Percentiles rank a stretch among this genome's conserved stretches.
phyloP scores from a whole-genome alignment of 2,329 filamentous ascomycete genomes.

The Metarhizium guizhouense region DNA sequence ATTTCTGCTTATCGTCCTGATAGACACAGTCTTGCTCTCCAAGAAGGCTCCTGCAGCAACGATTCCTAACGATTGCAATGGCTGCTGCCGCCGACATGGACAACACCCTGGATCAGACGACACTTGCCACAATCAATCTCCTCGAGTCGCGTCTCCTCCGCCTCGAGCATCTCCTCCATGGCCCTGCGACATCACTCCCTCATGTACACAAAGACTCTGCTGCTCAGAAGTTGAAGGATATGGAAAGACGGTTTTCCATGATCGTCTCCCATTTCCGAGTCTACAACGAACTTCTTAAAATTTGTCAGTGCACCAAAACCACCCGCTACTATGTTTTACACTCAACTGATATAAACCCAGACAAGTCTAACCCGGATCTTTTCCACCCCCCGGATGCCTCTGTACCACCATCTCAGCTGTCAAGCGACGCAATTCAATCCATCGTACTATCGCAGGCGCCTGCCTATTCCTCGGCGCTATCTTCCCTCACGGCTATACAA shows the following conservation, averaged over 20 bases:
- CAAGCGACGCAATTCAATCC: slow-evolving; percentile 40
- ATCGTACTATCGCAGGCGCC: slow-evolving; percentile 49
- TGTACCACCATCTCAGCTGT: slow-evolving; percentile 42
- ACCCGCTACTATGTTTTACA: background rate
- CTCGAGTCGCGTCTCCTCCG: slow-evolving; percentile 51
- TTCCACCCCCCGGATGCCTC: slow-evolving; percentile 39
- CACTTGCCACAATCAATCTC: slow-evolving; percentile 45
- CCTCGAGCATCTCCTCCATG: slow-evolving; percentile 50
- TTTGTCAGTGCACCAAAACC: slow-evolving; percentile 37
- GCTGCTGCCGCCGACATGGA: slow-evolving; percentile 16
- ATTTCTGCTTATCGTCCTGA: no score
- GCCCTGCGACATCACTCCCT: slow-evolving; percentile 26
- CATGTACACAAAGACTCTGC: slow-evolving; percentile 30
- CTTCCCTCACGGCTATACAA: slow-evolving; percentile 46
- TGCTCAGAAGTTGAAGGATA: slow-evolving; percentile 34
- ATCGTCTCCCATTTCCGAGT: slow-evolving; percentile 44
- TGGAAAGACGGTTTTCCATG: slow-evolving; percentile 44
- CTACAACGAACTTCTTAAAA: slow-evolving; percentile 50
- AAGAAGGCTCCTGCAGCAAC: no score
- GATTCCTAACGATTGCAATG: background rate
- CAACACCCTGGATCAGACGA: slow-evolving; percentile 39
- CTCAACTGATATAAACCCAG: slow-evolving; percentile 21
- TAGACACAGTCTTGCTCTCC: no score
- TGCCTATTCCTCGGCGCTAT: slow-evolving; percentile 46
- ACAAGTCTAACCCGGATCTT: slow-evolving; percentile 44